Conservation (phyloP, 805 yeast species). For the Yarrowia sp. region DNA sequence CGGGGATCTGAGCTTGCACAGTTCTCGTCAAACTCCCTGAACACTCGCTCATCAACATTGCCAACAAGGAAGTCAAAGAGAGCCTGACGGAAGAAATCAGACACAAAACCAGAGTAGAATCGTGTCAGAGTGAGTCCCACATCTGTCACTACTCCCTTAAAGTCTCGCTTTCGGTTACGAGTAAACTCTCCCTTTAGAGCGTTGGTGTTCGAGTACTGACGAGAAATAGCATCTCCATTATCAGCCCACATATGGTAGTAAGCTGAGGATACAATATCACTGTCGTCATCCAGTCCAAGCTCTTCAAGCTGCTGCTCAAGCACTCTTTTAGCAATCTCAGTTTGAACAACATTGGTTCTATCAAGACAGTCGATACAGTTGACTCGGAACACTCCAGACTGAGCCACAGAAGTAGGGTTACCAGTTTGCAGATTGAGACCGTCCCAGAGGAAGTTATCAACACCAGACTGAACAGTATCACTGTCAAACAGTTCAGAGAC, state of each 20-base stretch:
- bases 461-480: neutral
- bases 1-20: conserved; percentile 36
- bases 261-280: conserved; percentile 31
- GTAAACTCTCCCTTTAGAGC: conserved; percentile 54
- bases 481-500: conserved; percentile 39
- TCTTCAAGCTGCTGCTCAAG: conserved; percentile 3
- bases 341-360: conserved; percentile 53
- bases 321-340: conserved; percentile 40
- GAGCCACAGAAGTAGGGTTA: conserved; percentile 33
- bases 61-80: conserved; percentile 46
- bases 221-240: conserved; percentile 65
- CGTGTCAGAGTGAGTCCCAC: conserved; percentile 46
- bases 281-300: conserved; percentile 34
- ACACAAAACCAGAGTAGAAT: conserved; percentile 46
- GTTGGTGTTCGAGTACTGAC: conserved; percentile 58
- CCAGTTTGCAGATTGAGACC: neutral
- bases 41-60: conserved; percentile 39
- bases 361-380: conserved; percentile 67
- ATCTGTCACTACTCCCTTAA: conserved; percentile 46
- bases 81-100: conserved; percentile 48
- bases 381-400: conserved; percentile 55
- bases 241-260: conserved; percentile 58
- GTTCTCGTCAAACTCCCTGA: conserved; percentile 45
- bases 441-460: neutral
- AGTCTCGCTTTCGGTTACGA: conserved; percentile 45